A percentile compares a stretch with the other conserved stretches of the same genome.
Evolutionary conservation across 1,139 yeast genomes (phyloP).

Genomic region (Yamadazyma taylorii): DNA sequence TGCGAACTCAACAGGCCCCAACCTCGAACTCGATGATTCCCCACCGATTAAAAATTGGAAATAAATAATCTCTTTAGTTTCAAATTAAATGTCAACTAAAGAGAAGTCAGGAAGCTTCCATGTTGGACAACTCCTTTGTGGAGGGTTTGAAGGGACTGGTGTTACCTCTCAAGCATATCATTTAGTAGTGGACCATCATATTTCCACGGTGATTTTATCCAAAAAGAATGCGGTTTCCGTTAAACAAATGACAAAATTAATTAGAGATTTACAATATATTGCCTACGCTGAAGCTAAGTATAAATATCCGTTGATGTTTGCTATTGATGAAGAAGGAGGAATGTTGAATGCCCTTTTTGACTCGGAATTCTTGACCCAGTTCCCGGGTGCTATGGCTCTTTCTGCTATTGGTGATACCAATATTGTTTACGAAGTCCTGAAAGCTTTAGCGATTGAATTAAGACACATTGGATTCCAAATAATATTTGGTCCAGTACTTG

Average conservation of each 20-base stretch:
- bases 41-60: no score
- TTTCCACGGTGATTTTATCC: slow-evolving; percentile 59
- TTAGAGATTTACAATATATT: slow-evolving; percentile 54
- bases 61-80: no score
- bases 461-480: slow-evolving; percentile 57
- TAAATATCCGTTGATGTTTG: slow-evolving; percentile 63
- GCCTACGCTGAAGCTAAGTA: slow-evolving; percentile 54
- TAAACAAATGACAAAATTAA: slow-evolving; percentile 50
- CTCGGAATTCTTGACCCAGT: slow-evolving; percentile 52
- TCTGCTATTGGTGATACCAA: slow-evolving; percentile 56
- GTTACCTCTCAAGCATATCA: slow-evolving; percentile 59
- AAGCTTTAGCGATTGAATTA: slow-evolving; percentile 57
- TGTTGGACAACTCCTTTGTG: slow-evolving; percentile 60
- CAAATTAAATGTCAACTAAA: no score
- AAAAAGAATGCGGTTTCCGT: slow-evolving; percentile 55
- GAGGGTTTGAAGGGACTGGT: slow-evolving; percentile 61
- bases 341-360: slow-evolving; percentile 64
- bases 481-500: slow-evolving; percentile 63
- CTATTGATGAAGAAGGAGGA: slow-evolving; percentile 81
- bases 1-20: no score
- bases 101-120: slow-evolving; percentile 9
- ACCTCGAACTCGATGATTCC: no score
- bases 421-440: slow-evolving; percentile 53
- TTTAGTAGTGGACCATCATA: slow-evolving; percentile 52
- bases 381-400: slow-evolving; percentile 67